Evolutionary conservation across 2,329 filamentous ascomycete genomes (phyloP), one percentile per base, ranked within the genome.

Genomic region (Tolypocladium cylindrosporum): DNA sequence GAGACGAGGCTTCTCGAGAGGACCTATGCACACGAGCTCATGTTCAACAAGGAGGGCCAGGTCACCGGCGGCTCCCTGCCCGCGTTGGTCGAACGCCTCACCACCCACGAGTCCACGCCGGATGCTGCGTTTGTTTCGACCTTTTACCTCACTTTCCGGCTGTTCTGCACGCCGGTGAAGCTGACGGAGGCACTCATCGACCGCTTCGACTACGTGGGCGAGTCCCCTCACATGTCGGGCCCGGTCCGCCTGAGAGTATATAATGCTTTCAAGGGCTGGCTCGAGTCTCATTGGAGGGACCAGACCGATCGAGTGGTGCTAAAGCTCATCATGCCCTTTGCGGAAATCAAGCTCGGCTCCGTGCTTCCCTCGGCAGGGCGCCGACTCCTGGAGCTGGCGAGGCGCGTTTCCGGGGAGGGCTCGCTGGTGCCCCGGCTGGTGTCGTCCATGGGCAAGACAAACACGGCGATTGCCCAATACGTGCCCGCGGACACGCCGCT

Each of bases 221-320:
- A 94, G 60, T 89, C 87, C 54, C 83, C 86, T 27, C 82, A 86
- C 59, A 74, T 92, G 61, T 86, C 91, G 27, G 83, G 80, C 3
- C 90, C 93, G 0, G 93, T 97, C 27, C 86, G 92, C 55, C 77
- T 99, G 54, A 85, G 94, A 55, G 91, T 97, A 1, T 97, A 95
- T 77, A 97, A 99, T 69, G 87, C 91, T 58, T 91, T 99, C 79
- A 99, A 99, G 73, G 89, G 90, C 48, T 99, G 94, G 94, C 78
- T 99, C 24, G 94, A 97, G 75, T 94, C 89, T 8, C 91, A 99
- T 72, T 99, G 94, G 93, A 85, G 89, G 54, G 85, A 90, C 62
- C 85, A 91, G 59, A 85, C 86, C 13, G 94, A 99, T 69, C 83
- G 84, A 56, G 81, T 84, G 14, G 91, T 92, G 1, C 78, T 99